phyloP scores from a whole-genome alignment of 768 basidiomycete genomes.

The Lactifluus volemus region DNA sequence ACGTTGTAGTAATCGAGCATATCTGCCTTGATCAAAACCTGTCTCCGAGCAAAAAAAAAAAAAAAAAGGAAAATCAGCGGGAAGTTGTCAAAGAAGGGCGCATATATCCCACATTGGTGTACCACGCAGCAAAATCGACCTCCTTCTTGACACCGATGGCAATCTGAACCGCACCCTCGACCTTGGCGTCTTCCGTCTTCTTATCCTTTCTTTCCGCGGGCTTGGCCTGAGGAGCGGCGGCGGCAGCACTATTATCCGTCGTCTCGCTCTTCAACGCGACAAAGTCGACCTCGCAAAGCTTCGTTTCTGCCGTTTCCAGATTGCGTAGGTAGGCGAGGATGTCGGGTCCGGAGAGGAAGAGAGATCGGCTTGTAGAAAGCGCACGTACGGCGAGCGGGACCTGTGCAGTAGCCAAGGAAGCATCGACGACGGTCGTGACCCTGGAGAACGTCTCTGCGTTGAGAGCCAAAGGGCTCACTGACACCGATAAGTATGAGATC shows the following conservation, averaged over 20 bases:
- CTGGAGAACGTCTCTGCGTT: slow-evolving; percentile 55
- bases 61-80: slow-evolving; percentile 1
- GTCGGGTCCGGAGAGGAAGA: slow-evolving; percentile 75
- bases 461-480: slow-evolving; percentile 79
- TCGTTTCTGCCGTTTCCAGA: slow-evolving; percentile 57
- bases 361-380: slow-evolving; percentile 55
- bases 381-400: slow-evolving; percentile 70
- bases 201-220: slow-evolving; percentile 29
- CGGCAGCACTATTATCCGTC: slow-evolving; percentile 25
- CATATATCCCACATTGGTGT: slow-evolving; percentile 66
- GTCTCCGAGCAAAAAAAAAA: slow-evolving; percentile 12
- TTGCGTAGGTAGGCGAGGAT: slow-evolving; percentile 61
- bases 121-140: slow-evolving; percentile 90
- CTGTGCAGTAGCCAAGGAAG: slow-evolving; percentile 62
- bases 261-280: slow-evolving; percentile 44
- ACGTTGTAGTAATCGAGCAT: slow-evolving; percentile 99
- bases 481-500: background rate
- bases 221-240: slow-evolving; percentile 23
- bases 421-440: slow-evolving; percentile 68
- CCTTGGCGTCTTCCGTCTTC: slow-evolving; percentile 55
- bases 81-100: background rate
- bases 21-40: slow-evolving; percentile 97
- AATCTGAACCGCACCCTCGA: slow-evolving; percentile 83
- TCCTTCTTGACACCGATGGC: slow-evolving; percentile 96
- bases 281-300: slow-evolving; percentile 71